Evolutionary conservation across 2,329 filamentous ascomycete species (phyloP), one percentile per base, ranked within the genome.

Genomic region (Macrophomina tecta): DNA sequence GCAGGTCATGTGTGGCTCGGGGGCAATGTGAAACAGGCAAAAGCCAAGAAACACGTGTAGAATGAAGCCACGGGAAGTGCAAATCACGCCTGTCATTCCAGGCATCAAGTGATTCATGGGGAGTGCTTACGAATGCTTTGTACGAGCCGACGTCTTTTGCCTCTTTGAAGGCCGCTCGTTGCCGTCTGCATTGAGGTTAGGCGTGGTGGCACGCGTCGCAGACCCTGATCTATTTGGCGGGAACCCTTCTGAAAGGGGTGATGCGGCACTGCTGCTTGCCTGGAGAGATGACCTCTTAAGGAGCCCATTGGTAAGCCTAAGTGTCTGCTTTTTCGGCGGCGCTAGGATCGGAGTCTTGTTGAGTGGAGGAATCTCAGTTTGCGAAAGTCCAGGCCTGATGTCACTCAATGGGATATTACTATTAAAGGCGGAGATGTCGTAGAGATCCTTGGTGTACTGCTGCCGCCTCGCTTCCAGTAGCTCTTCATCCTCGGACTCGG

Each of bases 121-220:
- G 48, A 30, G 28, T 36, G 64, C 65, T 67, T 64, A 67, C 65
- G 65, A 67, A 11, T 63, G 56, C 28, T 67, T 67, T 34, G 65
- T 67, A 18, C 65, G 56, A 45, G 65, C 56, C 38, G 56, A 63
- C 12, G 56, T 58, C 65, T 67, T 67, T 16, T 67, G 65, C 38
- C 65, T 52, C 65, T 64, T 67, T 14, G 58, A 46, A 5, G 65
- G 65, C n/a, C 65, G 38, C 32, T 62, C 64, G 45, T 38, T 46
- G 52, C 63, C 63, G 45, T 65, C 64, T 56, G 55, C 45, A n/a
- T 51, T 66, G 42, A 66, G 64, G n/a, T 51, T 60, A 61, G 64
- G 64, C 64, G 64, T 66, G 64, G 53, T 66, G 30, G 64, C 53
- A 60, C 64, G 64, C 53, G 64, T 61, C 34, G 46, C 64, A 12